phyloP scores from a whole-genome alignment of 257 asterid species.

The Nicotiana tomentosiformis region DNA sequence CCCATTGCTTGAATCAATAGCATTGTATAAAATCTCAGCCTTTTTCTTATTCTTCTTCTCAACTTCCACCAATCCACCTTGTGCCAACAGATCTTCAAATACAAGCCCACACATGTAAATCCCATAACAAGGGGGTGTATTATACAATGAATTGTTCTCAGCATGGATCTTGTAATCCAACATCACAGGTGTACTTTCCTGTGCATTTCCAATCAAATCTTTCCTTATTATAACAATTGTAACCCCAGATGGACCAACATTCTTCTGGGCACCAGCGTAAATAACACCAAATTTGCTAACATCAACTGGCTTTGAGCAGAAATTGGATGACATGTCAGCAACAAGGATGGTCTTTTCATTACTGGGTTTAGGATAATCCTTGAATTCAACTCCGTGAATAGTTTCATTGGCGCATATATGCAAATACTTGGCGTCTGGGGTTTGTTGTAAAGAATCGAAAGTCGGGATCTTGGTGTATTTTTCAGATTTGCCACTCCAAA shows the following conservation, averaged over 20 bases:
- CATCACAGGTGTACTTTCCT: slow-evolving; percentile 75
- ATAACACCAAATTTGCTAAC: slow-evolving; percentile 65
- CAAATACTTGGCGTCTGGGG: slow-evolving; percentile 59
- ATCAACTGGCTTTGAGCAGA: slow-evolving; percentile 88
- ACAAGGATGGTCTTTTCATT: slow-evolving; percentile 44
- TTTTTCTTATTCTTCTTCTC: slow-evolving; percentile 76
- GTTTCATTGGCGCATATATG: slow-evolving; percentile 91
- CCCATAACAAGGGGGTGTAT: slow-evolving; percentile 93
- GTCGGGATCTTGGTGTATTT: slow-evolving; percentile 70
- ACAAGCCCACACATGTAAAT: slow-evolving; percentile 93
- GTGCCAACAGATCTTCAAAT: slow-evolving; percentile 77
- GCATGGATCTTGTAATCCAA: slow-evolving; percentile 87
- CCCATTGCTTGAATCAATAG: slow-evolving; percentile 77
- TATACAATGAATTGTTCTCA: slow-evolving; percentile 76
- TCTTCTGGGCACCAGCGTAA: slow-evolving; percentile 98
- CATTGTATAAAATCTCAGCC: slow-evolving; percentile 56
- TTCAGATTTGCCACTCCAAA: slow-evolving; percentile 82
- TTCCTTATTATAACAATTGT: slow-evolving; percentile 66
- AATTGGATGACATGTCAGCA: slow-evolving; percentile 94
- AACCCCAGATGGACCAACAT: slow-evolving; percentile 96
- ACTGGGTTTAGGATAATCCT: slow-evolving; percentile 61
- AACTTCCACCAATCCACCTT: slow-evolving; percentile 80
- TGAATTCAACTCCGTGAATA: slow-evolving; percentile 93
- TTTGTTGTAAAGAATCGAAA: slow-evolving; percentile 53
- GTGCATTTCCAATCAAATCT: slow-evolving; percentile 73